Evolutionary conservation across 2,329 filamentous ascomycete genomes (phyloP), one percentile per base, ranked within the genome.

Genomic region (Colletotrichum costaricense): DNA sequence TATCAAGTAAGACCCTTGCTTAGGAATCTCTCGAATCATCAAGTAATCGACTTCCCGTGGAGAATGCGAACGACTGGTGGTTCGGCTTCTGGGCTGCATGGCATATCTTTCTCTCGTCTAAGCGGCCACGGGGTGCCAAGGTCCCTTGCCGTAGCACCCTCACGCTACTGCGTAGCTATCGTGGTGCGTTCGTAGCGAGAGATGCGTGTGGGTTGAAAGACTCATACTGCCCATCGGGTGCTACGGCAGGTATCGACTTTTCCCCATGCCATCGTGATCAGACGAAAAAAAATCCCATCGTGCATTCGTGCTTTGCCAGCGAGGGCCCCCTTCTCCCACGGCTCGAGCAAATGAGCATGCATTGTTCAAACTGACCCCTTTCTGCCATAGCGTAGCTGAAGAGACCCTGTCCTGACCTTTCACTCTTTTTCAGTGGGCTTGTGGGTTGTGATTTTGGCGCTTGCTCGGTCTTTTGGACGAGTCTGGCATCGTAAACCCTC

Each of bases 251-350:
- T 70, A 73, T 73, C 70, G 70, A 65, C 26, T n/a, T 30, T 42
- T 49, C 19, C 35, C n/a, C 16, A 22, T 19, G 19, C 33, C 60
- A 70, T 73, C 70, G 67, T 52, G 70, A 73, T 73, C 67, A 42
- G 55, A 62, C 26, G 46, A 73, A 65, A 65, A 70, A 70, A 70
- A 70, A 49, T 52, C 52, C 64, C 64, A 57, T 38, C 49, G 42
- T 35, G 24, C 57, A 35, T n/a, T 42, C 16, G 38, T 16, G 16
- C 14, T 16, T 42, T 19, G 38, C 38, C 38, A 42, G 38, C 38
- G 38, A 42, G 38, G 38, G 7, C 38, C 2, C 42, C 19, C 42
- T 49, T n/a, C 42, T 49, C 42, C 42, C 19, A 9, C 19, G n/a
- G 19, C 16, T 8, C 7, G 2, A 49, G 42, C 42, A n/a, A 49